phyloP scores from a whole-genome alignment of 306 rosid genomes.

The Spatholobus suberectus region DNA sequence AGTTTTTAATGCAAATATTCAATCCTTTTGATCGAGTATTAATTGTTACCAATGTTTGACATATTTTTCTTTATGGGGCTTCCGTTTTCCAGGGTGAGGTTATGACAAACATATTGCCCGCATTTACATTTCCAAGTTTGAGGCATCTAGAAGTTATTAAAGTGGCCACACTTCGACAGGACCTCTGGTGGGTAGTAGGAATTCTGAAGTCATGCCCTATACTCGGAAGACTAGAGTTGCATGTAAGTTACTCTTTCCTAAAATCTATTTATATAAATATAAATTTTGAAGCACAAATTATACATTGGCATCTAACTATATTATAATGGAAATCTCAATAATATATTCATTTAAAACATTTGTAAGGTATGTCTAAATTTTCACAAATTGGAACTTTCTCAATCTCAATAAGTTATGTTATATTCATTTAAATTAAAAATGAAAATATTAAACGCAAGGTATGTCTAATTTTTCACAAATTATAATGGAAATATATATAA shows the following conservation, averaged over 20 bases:
- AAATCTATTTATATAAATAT: not conserved
- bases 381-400: no score
- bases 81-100: conserved; percentile 13
- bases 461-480: no score
- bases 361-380: no score
- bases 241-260: conserved; percentile 28
- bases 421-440: no score
- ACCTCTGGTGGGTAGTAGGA: conserved; percentile 30
- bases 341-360: no score
- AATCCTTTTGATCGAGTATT: not conserved
- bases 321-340: no score
- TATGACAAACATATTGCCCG: not conserved
- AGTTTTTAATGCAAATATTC: not conserved
- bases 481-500: no score
- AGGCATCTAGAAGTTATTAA: conserved; percentile 40
- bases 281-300: not conserved
- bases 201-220: conserved; percentile 37
- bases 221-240: conserved; percentile 41
- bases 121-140: conserved; percentile 34
- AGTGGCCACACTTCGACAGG: conserved; percentile 1
- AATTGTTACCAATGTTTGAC: not conserved
- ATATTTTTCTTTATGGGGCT: not conserved
- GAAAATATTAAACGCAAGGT: no score
- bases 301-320: not conserved
- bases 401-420: no score